A percentile compares a stretch with the other conserved stretches of the same genome.
Conservation (phyloP, 495 filamentous ascomycete species). For the Talaromyces nanjingensis region DNA sequence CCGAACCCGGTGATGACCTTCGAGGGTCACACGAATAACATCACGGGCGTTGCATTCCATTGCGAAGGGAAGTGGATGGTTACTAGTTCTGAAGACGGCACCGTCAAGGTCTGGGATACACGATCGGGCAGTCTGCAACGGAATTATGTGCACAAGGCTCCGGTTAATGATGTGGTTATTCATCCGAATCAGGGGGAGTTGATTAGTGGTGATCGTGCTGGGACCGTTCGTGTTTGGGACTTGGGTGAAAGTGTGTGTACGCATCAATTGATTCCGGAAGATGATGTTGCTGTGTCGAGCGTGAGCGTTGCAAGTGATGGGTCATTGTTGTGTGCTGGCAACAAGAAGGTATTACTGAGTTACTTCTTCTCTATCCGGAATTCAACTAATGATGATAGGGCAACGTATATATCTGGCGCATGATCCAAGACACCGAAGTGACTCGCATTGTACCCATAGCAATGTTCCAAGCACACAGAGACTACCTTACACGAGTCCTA, state of each 20-base stretch:
- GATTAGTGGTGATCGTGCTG: constrained; percentile 87
- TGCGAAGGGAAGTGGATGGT: constrained; percentile 99
- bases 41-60: constrained; percentile 95
- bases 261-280: constrained; percentile 93
- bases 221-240: constrained; percentile 94
- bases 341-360: constrained; percentile 83
- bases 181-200: constrained; percentile 98
- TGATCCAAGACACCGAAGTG: constrained; percentile 73
- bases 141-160: constrained; percentile 78
- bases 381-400: no score
- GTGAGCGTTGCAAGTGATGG: constrained; percentile 96
- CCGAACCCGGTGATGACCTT: constrained; percentile 87
- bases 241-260: constrained; percentile 94
- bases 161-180: constrained; percentile 91
- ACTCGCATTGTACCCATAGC: constrained; percentile 87
- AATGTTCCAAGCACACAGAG: constrained; percentile 85
- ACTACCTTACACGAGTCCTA: constrained; percentile 91
- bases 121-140: constrained; percentile 79
- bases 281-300: constrained; percentile 84
- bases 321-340: constrained; percentile 88
- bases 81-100: constrained; percentile 95
- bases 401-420: constrained; percentile 94
- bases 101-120: constrained; percentile 98
- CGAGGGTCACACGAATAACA: constrained; percentile 89
- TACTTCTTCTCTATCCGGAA: no score